Percentiles rank a stretch among this genome's conserved stretches.
Evolutionary conservation across 2,329 filamentous ascomycete species (phyloP).

Genomic region (Aspergillus jensenii): DNA sequence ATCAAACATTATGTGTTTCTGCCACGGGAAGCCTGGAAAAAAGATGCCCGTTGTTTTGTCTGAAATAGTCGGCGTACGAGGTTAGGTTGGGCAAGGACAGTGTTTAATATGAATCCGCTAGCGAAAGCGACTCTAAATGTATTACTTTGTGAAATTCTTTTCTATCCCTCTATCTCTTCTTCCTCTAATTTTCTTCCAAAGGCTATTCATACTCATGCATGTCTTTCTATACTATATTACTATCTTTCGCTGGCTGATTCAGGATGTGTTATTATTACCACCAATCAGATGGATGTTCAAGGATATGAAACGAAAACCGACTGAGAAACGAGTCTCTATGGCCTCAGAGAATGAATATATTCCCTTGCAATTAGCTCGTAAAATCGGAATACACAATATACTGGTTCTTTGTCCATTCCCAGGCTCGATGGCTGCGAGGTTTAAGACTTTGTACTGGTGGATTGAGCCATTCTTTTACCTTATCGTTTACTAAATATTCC

Average conservation of each 20-base stretch:
- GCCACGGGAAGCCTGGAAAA: not conserved
- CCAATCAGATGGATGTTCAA: not conserved
- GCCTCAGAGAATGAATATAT: too few relatives aligned
- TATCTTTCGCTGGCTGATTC: not conserved
- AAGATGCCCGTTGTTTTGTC: not conserved
- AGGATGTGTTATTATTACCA: not conserved
- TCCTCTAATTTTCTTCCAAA: not conserved
- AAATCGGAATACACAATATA: too few relatives aligned
- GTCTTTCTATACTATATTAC: not conserved
- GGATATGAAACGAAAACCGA: not conserved
- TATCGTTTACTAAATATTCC: too few relatives aligned
- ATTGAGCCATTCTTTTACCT: too few relatives aligned
- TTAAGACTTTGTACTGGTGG: too few relatives aligned
- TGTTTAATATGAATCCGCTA: conserved; percentile 9
- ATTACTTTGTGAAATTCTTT: not conserved
- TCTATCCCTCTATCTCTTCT: not conserved
- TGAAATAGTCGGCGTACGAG: conserved; percentile 6
- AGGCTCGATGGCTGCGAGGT: too few relatives aligned
- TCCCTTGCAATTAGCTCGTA: too few relatives aligned
- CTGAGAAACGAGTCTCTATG: too few relatives aligned
- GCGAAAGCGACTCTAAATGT: conserved; percentile 7
- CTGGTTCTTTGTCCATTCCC: too few relatives aligned
- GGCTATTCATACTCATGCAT: not conserved
- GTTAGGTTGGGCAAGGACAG: conserved; percentile 2
- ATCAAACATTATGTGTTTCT: conserved; percentile 7